Evolutionary conservation across 2,329 filamentous ascomycete species (phyloP), one percentile per base, ranked within the genome.

Genomic region (Talaromyces amestolkiae): DNA sequence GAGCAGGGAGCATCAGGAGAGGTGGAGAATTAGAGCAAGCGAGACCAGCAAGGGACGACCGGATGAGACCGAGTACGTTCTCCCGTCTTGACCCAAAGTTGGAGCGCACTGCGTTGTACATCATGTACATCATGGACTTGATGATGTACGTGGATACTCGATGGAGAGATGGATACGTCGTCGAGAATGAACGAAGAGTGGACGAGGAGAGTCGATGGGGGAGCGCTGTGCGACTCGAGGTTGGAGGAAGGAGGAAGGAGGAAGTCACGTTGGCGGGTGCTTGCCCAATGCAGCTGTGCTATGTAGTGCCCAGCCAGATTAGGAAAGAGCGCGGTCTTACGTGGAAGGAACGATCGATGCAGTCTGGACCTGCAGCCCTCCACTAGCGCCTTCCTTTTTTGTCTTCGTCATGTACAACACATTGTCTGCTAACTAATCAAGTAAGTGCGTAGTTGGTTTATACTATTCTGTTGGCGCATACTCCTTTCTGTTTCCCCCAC

Each of bases 11-110:
- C 27, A 31, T 31, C n/a, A 11, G 11, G 9, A 56, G 11, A 24
- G 6, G 33, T 17, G 31, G 53, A 56, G 19, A 56, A 56, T 37
- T 56, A 15, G 53, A 56, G 33, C 31, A 37, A 56, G 53, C 31
- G 53, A 56, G 33, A 22, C 53, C 13, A 37, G 53, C 33, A 56
- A 56, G 53, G 53, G 53, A 56, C 53, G 19, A 22, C 51, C 53
- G 53, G 53, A 56, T 56, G n/a, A 39, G n/a, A 39, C 31, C 53
- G 53, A 56, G 53, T 56, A 22, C 51, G 51, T 54, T 35, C 51
- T 54, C 51, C 51, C 39, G 53, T 37, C 53, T 24, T 13, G 53
- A n/a, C 33, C 47, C 10, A 22, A 27, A 51, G 24, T 51, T 51
- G 9, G 17, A 17, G 33, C 9, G 51, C 27, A 54, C 24, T 31